Evolutionary conservation across 768 basidiomycete species (phyloP).

Genomic region (Russula abietina): DNA sequence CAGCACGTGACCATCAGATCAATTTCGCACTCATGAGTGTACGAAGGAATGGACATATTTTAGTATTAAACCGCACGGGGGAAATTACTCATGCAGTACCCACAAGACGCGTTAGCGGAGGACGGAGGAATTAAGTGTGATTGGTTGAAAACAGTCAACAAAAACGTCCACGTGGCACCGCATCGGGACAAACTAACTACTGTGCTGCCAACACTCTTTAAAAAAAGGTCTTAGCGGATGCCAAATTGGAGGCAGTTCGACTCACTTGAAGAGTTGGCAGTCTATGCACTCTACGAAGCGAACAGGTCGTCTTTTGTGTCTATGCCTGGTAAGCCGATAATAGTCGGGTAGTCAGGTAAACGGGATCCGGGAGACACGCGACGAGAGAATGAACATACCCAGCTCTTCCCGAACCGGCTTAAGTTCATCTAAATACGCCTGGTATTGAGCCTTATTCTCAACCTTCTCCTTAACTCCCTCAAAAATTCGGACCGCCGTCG

Average conservation of each 20-base stretch:
- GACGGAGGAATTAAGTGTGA: neutral
- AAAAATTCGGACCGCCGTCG: slow-evolving; percentile 92
- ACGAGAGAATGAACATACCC: slow-evolving; percentile 44
- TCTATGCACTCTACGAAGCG: slow-evolving; percentile 34
- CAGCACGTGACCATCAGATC: slow-evolving; percentile 6
- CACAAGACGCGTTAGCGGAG: neutral
- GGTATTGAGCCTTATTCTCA: slow-evolving; percentile 93
- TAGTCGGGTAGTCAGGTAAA: slow-evolving; percentile 9
- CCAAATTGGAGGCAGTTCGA: neutral
- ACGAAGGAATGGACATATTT: neutral
- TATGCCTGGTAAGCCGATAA: slow-evolving; percentile 40
- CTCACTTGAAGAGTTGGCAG: slow-evolving; percentile 8
- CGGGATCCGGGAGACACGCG: neutral
- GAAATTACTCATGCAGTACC: neutral
- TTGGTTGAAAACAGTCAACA: slow-evolving; percentile 8
- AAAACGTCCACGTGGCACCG: slow-evolving; percentile 9
- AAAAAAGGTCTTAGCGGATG: neutral
- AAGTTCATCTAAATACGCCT: slow-evolving; percentile 88
- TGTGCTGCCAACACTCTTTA: slow-evolving; percentile 13
- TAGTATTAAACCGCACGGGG: neutral
- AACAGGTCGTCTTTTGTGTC: slow-evolving; percentile 61
- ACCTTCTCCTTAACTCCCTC: slow-evolving; percentile 97
- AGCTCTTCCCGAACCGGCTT: slow-evolving; percentile 86
- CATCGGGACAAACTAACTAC: slow-evolving; percentile 18
- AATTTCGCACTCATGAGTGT: neutral